Base-by-base conservation (phyloP, 768 basidiomycete genomes). In the Gloeopeniophorella convolvens region DNA sequence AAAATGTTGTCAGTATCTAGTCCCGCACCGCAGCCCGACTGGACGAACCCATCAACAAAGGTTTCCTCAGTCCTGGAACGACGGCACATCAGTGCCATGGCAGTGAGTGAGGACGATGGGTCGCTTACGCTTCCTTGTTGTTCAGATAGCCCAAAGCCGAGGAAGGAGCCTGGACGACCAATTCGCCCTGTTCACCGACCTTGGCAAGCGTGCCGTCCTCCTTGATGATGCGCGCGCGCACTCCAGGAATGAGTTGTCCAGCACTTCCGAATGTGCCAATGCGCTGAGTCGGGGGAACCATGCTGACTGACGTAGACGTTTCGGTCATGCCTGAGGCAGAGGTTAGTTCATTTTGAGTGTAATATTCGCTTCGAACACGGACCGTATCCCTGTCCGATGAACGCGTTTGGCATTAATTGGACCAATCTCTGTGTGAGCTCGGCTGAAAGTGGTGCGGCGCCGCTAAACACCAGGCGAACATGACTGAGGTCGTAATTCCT, bases 301-400 rank as follows among this genome's bases (percentile, higher is more conserved):
- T 73, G 16, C 70, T 62, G 10, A 75, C 68, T 2, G 75, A 70
- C 0, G 80, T 80, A 44, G 71, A 70, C 0, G 79, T 74, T 61
- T 88, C 85, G 0, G 85, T 88, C 79, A 83, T 77, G 12, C 85
- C 84, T 85, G 13, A 31, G 21, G 8, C 31, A 34, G 7, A n/a
- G 13, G 5, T 50, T 2, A 30, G 31, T 16, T 3, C 28, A 30
- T 5, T 16, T 18, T 27, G 28, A 32, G 2, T 26, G 4, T 10
- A 5, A 42, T 39, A 18, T 31, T 10, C 2, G 10, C 20, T 5
- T 6, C 18, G 32, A 16, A 31, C 4, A 51, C 64, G 23, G 47
- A 76, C 80, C 82, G 46, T 80, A 82, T 7, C 74, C 76, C 62
- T 84, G 82, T 4, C 80, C 81, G 32, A 84, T 73, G 43, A 74